Evolutionary conservation across 371 early-diverging fungal genomes (phyloP).

Genomic region (Fennellomyces sp.): DNA sequence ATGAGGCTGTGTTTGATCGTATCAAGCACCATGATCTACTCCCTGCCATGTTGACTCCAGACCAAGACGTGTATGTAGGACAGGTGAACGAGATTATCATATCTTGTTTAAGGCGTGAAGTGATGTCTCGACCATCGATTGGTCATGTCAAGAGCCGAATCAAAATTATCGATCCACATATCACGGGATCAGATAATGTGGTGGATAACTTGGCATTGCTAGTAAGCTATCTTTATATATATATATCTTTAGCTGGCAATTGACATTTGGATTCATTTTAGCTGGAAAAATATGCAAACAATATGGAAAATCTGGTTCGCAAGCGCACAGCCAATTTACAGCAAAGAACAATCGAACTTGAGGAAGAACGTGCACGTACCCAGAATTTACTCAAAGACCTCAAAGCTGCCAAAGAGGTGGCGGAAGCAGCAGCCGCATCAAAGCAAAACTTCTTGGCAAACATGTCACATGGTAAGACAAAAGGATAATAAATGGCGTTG

Average conservation of each 20-base stretch:
- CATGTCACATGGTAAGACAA: slow-evolving; percentile 45
- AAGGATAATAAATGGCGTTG: neutral
- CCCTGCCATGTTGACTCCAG: slow-evolving; percentile 27
- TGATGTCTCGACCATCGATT: slow-evolving; percentile 34
- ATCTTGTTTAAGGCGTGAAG: slow-evolving; percentile 35
- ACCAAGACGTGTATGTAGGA: slow-evolving; percentile 40
- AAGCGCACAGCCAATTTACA: slow-evolving; percentile 53
- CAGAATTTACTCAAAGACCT: slow-evolving; percentile 44
- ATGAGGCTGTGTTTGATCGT: slow-evolving; percentile 19
- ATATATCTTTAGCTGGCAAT: neutral
- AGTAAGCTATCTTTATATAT: slow-evolving; percentile 16
- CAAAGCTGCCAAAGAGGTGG: slow-evolving; percentile 52
- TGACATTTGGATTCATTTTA: neutral
- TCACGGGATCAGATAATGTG: slow-evolving; percentile 42
- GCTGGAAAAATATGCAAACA: slow-evolving; percentile 56
- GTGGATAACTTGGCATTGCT: slow-evolving; percentile 54
- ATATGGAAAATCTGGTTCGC: slow-evolving; percentile 55
- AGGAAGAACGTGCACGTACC: slow-evolving; percentile 49
- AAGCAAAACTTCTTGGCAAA: slow-evolving; percentile 56
- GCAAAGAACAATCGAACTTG: slow-evolving; percentile 52
- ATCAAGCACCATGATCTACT: slow-evolving; percentile 26
- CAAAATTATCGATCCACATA: slow-evolving; percentile 48
- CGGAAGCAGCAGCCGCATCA: slow-evolving; percentile 58
- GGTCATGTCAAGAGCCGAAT: slow-evolving; percentile 34
- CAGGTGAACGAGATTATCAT: slow-evolving; percentile 41